Conservation (phyloP, 768 basidiomycete species). For the Tylopilus plumbeoviolaceoides region DNA sequence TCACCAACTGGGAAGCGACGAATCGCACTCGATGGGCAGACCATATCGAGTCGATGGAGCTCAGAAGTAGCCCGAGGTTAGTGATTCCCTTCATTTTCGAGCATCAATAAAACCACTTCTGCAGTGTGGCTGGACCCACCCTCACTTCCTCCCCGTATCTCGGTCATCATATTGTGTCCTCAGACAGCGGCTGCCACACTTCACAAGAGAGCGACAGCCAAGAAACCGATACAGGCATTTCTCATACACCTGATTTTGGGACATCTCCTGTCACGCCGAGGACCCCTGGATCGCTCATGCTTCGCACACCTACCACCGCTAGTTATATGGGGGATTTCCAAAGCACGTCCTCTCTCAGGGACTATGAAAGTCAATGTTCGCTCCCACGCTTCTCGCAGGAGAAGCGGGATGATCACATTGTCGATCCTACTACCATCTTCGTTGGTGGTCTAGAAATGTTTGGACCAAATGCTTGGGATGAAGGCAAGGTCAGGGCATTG, state of each 20-base stretch:
- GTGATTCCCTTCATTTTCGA: not conserved
- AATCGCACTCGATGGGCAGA: slow-evolving; percentile 22
- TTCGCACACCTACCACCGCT: slow-evolving; percentile 44
- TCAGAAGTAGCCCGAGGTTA: slow-evolving; percentile 14
- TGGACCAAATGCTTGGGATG: slow-evolving; percentile 65
- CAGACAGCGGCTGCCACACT: slow-evolving; percentile 15
- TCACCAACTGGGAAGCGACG: slow-evolving; percentile 24
- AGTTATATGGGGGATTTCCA: slow-evolving; percentile 35
- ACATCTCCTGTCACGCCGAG: slow-evolving; percentile 49
- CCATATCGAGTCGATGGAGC: slow-evolving; percentile 10
- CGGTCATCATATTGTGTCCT: slow-evolving; percentile 11
- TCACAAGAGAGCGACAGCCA: slow-evolving; percentile 27
- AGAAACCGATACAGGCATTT: slow-evolving; percentile 35
- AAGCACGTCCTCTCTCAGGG: slow-evolving; percentile 21
- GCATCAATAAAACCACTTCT: slow-evolving; percentile 5
- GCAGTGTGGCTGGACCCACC: slow-evolving; percentile 11
- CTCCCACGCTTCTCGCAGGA: slow-evolving; percentile 21
- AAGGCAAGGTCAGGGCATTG: slow-evolving; percentile 51
- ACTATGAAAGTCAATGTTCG: slow-evolving; percentile 20
- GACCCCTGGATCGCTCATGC: slow-evolving; percentile 45
- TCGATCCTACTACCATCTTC: slow-evolving; percentile 70
- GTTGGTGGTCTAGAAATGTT: slow-evolving; percentile 71
- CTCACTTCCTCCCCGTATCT: slow-evolving; percentile 13
- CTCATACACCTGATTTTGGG: slow-evolving; percentile 43
- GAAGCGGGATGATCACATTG: slow-evolving; percentile 33